Evolutionary conservation across 2,329 filamentous ascomycete genomes (phyloP).

Genomic region (Pseudocercospora cruenta): DNA sequence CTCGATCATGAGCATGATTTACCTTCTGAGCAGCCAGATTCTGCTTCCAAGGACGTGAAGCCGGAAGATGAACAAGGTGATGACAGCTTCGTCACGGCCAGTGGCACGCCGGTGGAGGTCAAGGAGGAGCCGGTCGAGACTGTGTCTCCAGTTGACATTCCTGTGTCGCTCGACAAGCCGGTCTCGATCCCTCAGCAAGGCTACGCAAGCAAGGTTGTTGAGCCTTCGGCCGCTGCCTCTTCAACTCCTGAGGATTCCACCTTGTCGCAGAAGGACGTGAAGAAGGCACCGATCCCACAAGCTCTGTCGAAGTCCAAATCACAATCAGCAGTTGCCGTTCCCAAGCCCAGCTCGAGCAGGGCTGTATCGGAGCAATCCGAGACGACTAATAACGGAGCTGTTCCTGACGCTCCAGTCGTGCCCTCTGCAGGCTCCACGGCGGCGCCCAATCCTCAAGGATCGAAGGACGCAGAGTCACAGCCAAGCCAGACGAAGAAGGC

Average conservation of each 20-base stretch:
- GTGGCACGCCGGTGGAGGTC: slow-evolving; percentile 26
- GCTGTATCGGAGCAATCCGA: background rate
- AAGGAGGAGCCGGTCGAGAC: slow-evolving; percentile 1
- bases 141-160: background rate
- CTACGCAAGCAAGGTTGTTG: background rate
- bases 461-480: slow-evolving; percentile 9
- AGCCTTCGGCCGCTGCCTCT: background rate
- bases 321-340: slow-evolving; percentile 15
- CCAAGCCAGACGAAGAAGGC: slow-evolving; percentile 20
- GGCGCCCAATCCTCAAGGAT: slow-evolving; percentile 31
- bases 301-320: slow-evolving; percentile 15
- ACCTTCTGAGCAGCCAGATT: slow-evolving; percentile 10
- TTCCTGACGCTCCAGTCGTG: background rate
- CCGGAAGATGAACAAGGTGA: slow-evolving; percentile 32
- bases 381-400: background rate
- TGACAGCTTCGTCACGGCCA: slow-evolving; percentile 41
- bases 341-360: background rate
- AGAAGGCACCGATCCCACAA: slow-evolving; percentile 21
- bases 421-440: slow-evolving; percentile 27
- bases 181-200: background rate
- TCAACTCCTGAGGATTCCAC: background rate
- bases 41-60: slow-evolving; percentile 12
- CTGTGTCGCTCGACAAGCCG: background rate
- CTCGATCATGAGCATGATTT: background rate
- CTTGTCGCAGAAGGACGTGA: slow-evolving; percentile 15